Evolutionary conservation across 768 basidiomycete genomes (phyloP).

Genomic region (Cyathus striatus): DNA sequence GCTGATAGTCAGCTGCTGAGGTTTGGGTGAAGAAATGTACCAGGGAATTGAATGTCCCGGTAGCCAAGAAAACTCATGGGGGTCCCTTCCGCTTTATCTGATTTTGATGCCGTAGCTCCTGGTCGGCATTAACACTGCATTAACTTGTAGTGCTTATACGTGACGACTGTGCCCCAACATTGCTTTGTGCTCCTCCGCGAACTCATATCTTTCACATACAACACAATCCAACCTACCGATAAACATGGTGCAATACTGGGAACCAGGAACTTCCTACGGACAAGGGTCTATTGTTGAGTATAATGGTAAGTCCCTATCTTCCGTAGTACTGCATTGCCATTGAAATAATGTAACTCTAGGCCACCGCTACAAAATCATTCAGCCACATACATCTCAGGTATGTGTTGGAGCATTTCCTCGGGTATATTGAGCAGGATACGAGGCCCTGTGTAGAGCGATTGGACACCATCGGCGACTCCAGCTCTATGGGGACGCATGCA

Average conservation of each 20-base stretch:
- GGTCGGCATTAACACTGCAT: no score
- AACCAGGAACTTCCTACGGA: slow-evolving; percentile 60
- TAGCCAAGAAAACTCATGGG: no score
- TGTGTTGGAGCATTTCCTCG: slow-evolving; percentile 1
- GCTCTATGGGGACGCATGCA: slow-evolving; percentile 62
- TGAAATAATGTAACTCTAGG: slow-evolving; percentile 25
- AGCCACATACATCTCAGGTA: slow-evolving; percentile 68
- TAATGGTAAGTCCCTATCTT: slow-evolving; percentile 33
- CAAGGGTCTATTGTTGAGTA: slow-evolving; percentile 49
- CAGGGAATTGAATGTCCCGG: no score
- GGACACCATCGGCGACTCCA: slow-evolving; percentile 58
- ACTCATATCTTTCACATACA: no score
- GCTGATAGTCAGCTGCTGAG: no score
- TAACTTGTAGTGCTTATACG: no score
- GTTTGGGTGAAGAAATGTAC: no score
- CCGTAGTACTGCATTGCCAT: not conserved
- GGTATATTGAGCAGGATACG: not conserved
- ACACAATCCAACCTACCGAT: no score
- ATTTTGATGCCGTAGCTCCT: no score
- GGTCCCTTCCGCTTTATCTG: no score
- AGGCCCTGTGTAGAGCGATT: slow-evolving; percentile 45
- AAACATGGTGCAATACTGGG: slow-evolving; percentile 35
- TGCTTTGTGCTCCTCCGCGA: no score
- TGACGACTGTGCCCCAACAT: no score
- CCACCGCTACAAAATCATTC: slow-evolving; percentile 61